A percentile compares a stretch with the other conserved stretches of the same genome.
Conservation (phyloP, 352 stramenopile species). For the Phytophthora agathidicida region DNA sequence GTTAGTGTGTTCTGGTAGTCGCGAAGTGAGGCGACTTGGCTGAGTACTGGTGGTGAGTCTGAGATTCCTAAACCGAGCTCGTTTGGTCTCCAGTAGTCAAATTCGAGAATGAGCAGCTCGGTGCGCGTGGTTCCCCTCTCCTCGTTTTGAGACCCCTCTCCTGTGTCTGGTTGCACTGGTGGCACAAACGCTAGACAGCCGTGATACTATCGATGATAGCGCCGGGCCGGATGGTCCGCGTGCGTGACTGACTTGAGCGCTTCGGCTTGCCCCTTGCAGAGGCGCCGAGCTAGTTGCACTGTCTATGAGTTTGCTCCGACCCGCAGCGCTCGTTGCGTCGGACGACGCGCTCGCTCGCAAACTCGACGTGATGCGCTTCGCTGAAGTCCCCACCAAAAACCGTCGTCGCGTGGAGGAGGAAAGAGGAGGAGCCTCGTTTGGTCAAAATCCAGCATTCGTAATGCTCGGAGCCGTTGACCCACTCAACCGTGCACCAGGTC, state of each 20-base stretch:
- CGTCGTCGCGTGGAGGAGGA: slow-evolving; percentile 8
- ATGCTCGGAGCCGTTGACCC: slow-evolving; percentile 24
- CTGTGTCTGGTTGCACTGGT: slow-evolving; percentile 41
- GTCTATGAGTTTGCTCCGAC: slow-evolving; percentile 42
- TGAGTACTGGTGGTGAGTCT: slow-evolving; percentile 18
- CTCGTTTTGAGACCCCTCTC: slow-evolving; percentile 16
- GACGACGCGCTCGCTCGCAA: slow-evolving; percentile 13
- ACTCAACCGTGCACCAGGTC: slow-evolving; percentile 8
- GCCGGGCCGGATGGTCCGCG: slow-evolving; percentile 13
- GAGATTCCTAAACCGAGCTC: slow-evolving; percentile 23
- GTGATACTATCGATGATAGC: slow-evolving; percentile 41
- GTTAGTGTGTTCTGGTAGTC: slow-evolving; percentile 17
- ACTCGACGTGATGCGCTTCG: slow-evolving; percentile 17
- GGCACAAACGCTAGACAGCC: slow-evolving; percentile 35
- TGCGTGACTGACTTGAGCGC: slow-evolving; percentile 28
- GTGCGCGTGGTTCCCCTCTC: slow-evolving; percentile 5
- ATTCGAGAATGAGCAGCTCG: slow-evolving; percentile 39
- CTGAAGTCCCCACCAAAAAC: slow-evolving; percentile 9
- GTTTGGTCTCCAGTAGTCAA: slow-evolving; percentile 25
- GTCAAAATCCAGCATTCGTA: slow-evolving; percentile 43
- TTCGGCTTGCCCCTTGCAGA: slow-evolving; percentile 20
- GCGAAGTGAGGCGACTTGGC: slow-evolving; percentile 3
- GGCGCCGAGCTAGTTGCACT: slow-evolving; percentile 23
- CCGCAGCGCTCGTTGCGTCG: slow-evolving; percentile 18
- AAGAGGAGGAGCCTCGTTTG: slow-evolving; percentile 21